Evolutionary conservation across 192 early-diverging fungal genomes (phyloP).

Genomic region (Podochytrium sp.): DNA sequence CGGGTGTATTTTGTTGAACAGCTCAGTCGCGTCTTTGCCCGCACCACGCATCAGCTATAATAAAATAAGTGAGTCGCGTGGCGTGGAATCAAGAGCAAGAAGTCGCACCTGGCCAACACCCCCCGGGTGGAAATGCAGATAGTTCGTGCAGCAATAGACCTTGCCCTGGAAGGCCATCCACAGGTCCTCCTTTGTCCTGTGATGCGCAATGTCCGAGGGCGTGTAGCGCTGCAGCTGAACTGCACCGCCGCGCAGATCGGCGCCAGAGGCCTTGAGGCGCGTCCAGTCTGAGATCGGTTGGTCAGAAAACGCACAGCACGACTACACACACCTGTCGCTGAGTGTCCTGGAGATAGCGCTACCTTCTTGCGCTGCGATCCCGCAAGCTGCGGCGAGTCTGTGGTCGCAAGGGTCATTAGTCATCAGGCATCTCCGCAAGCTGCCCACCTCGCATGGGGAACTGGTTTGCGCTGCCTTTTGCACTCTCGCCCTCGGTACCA

Average conservation of each 20-base stretch:
- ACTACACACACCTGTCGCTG: constrained; percentile 47
- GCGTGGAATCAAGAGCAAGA: not conserved
- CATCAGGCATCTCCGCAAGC: not conserved
- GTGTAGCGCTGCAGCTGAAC: constrained; percentile 63
- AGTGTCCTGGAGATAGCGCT: constrained; percentile 83
- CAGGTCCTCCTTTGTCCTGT: constrained; percentile 77
- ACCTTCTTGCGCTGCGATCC: constrained; percentile 69
- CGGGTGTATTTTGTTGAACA: constrained; percentile 84
- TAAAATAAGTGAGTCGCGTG: not conserved
- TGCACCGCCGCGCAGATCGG: constrained; percentile 70
- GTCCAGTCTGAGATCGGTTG: constrained; percentile 83
- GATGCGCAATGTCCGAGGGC: constrained; percentile 72
- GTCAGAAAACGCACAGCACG: not conserved
- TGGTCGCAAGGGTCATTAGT: not conserved
- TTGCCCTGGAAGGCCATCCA: constrained; percentile 92
- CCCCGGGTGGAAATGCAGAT: constrained; percentile 91
- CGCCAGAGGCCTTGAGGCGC: constrained; percentile 74
- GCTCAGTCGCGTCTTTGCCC: constrained; percentile 88
- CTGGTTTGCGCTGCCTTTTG: too few relatives aligned
- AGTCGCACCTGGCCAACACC: constrained; percentile 58
- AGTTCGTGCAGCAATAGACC: constrained; percentile 90
- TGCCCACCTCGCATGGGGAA: constrained; percentile 31
- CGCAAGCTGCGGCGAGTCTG: constrained; percentile 21
- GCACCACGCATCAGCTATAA: constrained; percentile 61
- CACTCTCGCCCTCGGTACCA: too few relatives aligned